Evolutionary conservation across 192 early-diverging fungal genomes (phyloP), one percentile per base, ranked within the genome.

Genomic region (Coemansia sp.): DNA sequence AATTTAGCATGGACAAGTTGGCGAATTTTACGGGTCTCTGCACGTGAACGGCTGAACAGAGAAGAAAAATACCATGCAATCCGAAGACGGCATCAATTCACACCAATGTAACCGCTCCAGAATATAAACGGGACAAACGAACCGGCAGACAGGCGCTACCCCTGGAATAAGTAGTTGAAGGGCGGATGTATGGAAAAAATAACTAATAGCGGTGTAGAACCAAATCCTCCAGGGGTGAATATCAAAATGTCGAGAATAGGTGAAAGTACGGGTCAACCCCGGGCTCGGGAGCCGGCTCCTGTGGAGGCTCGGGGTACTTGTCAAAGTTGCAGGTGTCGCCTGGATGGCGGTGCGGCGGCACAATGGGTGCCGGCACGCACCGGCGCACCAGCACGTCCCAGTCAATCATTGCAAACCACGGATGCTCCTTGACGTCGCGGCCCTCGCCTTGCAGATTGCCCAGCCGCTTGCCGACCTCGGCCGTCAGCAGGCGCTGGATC

Each of bases 261-360:
- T 84, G 83, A 40, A 82, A 70, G 76, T 86, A 92, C 17, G 93
- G 91, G 75, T 95, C 91, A 31, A 78, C 81, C 1, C 71, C 73
- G 8, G 82, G 62, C 43, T 60, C 62, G 31, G 66, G 65, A 38
- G 76, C 64, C 25, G 85, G 83, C 35, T 85, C 84, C 35, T 87
- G 82, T 19, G 72, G 68, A 11, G 84, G 79, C 64, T 98, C 93
- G 22, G 93, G 90, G 78, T 98, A 98, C 68, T 84, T 87, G 82
- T 98, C 95, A 83, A 98, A 98, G 75, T 98, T 96, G 58, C 92
- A 82, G 6, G 96, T 94, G 69, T 99, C 96, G 31, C 94, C 94
- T 11, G 93, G 88, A 56, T 89, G 87, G 23, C 84, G 79, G 67
- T 87, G 87, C 14, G 83, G 83, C 52, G 96, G 96, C 39, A 94